Evolutionary conservation across 2,329 filamentous ascomycete genomes (phyloP).

Genomic region (Beauveria rudraprayagi): DNA sequence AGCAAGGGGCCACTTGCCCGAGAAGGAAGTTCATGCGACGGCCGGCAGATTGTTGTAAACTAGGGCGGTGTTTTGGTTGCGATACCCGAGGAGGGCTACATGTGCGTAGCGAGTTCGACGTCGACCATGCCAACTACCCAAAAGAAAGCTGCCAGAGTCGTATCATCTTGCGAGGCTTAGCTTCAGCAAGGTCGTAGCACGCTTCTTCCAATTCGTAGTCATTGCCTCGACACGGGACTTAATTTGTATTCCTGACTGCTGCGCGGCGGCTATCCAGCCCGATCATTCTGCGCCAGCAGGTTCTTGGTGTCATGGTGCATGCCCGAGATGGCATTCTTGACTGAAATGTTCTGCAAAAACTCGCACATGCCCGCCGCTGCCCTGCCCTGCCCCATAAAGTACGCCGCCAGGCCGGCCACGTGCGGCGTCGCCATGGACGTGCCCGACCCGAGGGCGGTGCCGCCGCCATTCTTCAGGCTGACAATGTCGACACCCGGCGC

Average conservation of each 20-base stretch:
- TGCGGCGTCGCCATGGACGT: conserved; percentile 41
- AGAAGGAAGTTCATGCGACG: too few species aligned
- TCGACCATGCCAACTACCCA: too few species aligned
- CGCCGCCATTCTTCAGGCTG: not conserved
- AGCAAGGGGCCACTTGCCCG: too few species aligned
- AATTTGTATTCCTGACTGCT: not conserved
- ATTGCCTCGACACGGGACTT: not conserved
- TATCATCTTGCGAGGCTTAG: too few species aligned
- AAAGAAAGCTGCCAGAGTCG: too few species aligned
- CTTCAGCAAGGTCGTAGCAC: too few species aligned
- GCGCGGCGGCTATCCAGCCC: not conserved
- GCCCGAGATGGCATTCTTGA: not conserved
- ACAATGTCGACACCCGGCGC: not conserved
- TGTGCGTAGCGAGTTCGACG: too few species aligned
- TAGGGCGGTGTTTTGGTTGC: too few species aligned
- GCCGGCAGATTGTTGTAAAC: too few species aligned
- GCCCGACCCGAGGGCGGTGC: conserved; percentile 28
- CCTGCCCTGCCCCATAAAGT: conserved; percentile 2
- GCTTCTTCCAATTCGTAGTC: not conserved
- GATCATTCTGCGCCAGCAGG: conserved; percentile 6
- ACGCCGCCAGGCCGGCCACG: conserved; percentile 29
- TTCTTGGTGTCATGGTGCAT: not conserved
- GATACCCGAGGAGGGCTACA: too few species aligned
- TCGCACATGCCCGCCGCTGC: not conserved
- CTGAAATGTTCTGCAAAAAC: not conserved